Conservation (phyloP, 176 grass and related monocot species). For the Elaeis guineensis region DNA sequence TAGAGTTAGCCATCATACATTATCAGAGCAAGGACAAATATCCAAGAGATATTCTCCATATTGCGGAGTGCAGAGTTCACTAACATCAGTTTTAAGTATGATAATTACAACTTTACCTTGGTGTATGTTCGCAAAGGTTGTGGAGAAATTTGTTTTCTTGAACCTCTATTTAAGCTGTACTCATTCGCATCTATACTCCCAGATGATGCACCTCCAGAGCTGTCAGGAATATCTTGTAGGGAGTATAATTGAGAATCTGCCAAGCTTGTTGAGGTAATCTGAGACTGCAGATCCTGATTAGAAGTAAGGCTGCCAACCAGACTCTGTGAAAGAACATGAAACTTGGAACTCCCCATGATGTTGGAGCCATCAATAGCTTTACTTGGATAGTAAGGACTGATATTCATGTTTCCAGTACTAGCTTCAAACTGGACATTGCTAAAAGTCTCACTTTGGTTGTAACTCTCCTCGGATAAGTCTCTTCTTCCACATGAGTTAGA, state of each 20-base stretch:
- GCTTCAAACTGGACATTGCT: constrained; percentile 36
- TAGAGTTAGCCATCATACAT: constrained; percentile 2
- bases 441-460: constrained; percentile 29
- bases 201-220: constrained; percentile 55
- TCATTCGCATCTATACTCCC: constrained; percentile 59
- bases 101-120: constrained; percentile 41
- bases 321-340: constrained; percentile 17
- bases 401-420: constrained; percentile 22
- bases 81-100: no score
- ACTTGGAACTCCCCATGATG: constrained; percentile 28
- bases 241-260: constrained; percentile 38
- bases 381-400: constrained; percentile 34
- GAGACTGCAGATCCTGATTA: constrained; percentile 22
- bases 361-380: constrained; percentile 26
- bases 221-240: constrained; percentile 43
- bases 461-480: constrained; percentile 50
- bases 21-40: no score
- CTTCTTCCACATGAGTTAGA: constrained; percentile 57
- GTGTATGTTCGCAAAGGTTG: constrained; percentile 83
- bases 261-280: constrained; percentile 31
- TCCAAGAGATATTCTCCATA: no score
- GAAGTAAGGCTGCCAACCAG: constrained; percentile 11
- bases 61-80: no score
- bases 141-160: constrained; percentile 29
- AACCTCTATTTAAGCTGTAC: constrained; percentile 39